These are phyloP conservation scores for Syncephalastrum monosporum DNA, from an alignment of 371 early-diverging fungal species.

Conservation along the genomic window DNA sequence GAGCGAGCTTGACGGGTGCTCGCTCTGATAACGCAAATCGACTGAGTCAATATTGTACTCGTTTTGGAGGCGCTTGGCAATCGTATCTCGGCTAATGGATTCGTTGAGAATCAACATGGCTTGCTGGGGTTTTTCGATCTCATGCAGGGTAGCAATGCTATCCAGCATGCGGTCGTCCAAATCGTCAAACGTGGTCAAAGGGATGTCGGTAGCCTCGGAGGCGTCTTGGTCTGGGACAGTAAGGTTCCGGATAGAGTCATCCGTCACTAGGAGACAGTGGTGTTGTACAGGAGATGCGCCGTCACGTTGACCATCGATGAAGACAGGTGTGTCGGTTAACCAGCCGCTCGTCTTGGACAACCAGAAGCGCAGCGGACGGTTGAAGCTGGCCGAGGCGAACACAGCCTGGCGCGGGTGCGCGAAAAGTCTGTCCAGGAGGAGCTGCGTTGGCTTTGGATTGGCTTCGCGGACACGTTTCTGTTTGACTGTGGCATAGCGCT, in stretches of 20 bases:
- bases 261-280: constrained; percentile 57
- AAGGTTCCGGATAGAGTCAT: constrained; percentile 51
- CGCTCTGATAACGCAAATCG: constrained; percentile 28
- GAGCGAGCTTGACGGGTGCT: constrained; percentile 13
- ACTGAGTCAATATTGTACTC: constrained; percentile 20
- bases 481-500: constrained; percentile 55
- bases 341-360: constrained; percentile 51
- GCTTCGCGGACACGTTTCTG: constrained; percentile 44
- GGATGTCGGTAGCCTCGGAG: neutral
- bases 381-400: constrained; percentile 74
- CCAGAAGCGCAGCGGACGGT: constrained; percentile 60
- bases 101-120: constrained; percentile 63
- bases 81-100: constrained; percentile 21
- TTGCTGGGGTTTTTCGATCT: constrained; percentile 46
- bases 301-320: constrained; percentile 52
- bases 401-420: constrained; percentile 50
- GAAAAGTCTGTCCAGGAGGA: constrained; percentile 52
- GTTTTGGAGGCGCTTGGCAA: constrained; percentile 24
- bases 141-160: constrained; percentile 51
- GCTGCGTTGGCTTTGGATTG: constrained; percentile 70
- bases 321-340: constrained; percentile 50
- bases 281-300: constrained; percentile 29
- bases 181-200: constrained; percentile 24
- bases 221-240: constrained; percentile 32
- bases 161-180: constrained; percentile 67